Base-by-base conservation (phyloP, 805 yeast species). In the fission yeast (Schizosaccharomyces pombe) region DNA sequence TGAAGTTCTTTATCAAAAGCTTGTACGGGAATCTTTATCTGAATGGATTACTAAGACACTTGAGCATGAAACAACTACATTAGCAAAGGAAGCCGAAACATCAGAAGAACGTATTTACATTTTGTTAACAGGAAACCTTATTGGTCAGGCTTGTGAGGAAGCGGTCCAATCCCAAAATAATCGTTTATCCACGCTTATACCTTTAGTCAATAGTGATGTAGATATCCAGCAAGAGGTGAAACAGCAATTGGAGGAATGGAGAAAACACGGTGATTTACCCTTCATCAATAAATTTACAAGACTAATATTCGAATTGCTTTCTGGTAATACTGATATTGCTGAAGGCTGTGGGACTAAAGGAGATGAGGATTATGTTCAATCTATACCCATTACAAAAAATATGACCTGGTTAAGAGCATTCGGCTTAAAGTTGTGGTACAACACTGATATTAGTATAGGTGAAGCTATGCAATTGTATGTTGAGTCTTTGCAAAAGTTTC, bases 171-270 rank as follows among this genome's bases (percentile, higher is more conserved):
- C 81, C 0, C 72, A 73, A 6, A 82, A 83, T 60, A 66, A 74
- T 4, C 94, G 87, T 63, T 65, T 89, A 19, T 78, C 94, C 0
- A 77, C 76, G 0, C 61, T 85, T 29, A 64, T 89, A 11, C 73
- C 95, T 0, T 67, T 82, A 47, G 63, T 82, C 5, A 94, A 84
- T 33, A 79, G 91, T 0, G 80, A 81, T 59, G 82, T 80, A 59
- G 70, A 72, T 1, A 79, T 82, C 2, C 70, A 71, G 53, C 61
- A 61, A 0, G 69, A 77, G 54, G 87, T 95, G 0, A 58, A 62
- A 5, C 64, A 65, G 33, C 95, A 86, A 65, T 65, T 89, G 26
- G 66, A 68, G 1, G 75, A 74, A 39, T 87, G 96, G 96, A 64
- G 64, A 31, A 68, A 70, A 2, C 66, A 67, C 4, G 69, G 70